Percentiles rank a stretch among this genome's conserved stretches.
These are phyloP conservation scores for Arthrobotrys entomopaga DNA, from an alignment of 2,329 filamentous ascomycete genomes.

Conservation along the genomic window DNA sequence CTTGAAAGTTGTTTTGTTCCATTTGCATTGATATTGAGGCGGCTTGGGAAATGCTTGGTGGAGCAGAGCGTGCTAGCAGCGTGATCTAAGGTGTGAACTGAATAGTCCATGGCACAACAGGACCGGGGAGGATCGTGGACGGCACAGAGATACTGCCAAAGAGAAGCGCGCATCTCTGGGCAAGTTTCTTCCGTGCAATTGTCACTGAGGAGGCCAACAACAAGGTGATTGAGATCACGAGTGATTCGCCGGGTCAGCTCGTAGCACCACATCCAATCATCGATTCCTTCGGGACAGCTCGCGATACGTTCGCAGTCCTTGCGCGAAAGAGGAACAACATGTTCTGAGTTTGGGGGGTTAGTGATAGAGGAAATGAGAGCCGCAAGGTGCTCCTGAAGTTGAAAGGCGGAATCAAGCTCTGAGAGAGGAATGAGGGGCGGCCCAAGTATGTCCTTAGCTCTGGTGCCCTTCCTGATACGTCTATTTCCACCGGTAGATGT, in stretches of 20 bases:
- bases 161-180: conserved; percentile 96
- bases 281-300: conserved; percentile 80
- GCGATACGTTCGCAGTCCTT: conserved; percentile 79
- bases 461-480: conserved; percentile 91
- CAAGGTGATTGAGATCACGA: conserved; percentile 89
- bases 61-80: conserved; percentile 93
- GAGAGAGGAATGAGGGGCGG: conserved; percentile 75
- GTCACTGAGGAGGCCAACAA: conserved; percentile 93
- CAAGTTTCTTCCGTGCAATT: conserved; percentile 87
- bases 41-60: conserved; percentile 92
- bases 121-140: conserved; percentile 96
- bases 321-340: conserved; percentile 77
- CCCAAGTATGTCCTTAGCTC: conserved; percentile 90
- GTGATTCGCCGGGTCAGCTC: conserved; percentile 97
- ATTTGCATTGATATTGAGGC: conserved; percentile 64
- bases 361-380: conserved; percentile 87
- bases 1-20: conserved; percentile 89
- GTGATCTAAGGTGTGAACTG: conserved; percentile 98
- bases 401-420: conserved; percentile 95
- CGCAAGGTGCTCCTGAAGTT: conserved; percentile 95
- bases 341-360: conserved; percentile 66
- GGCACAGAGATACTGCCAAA: conserved; percentile 99
- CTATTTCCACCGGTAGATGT: conserved; percentile 71
- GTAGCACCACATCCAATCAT: conserved; percentile 93
- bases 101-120: conserved; percentile 98